Evolutionary conservation across 2,329 filamentous ascomycete species (phyloP), one percentile per base, ranked within the genome.

Genomic region (Aspergillus jensenii): DNA sequence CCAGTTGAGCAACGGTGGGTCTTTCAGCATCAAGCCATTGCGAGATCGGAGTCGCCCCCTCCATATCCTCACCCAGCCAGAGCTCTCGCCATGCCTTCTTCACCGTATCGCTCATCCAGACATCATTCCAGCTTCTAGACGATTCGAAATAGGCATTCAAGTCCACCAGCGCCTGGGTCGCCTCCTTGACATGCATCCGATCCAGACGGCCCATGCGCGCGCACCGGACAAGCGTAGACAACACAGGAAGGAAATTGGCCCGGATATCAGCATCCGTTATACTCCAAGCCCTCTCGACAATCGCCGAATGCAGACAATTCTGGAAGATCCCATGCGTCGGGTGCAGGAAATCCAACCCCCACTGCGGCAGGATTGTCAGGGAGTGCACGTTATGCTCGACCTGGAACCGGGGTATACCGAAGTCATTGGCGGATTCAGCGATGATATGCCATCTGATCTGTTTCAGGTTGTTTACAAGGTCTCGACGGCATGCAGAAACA

Each of bases 381-480:
- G 81, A 82, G 64, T 82, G 79, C 7, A 83, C 75, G 53, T 82
- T 83, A 60, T 75, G 75, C 68, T 83, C 81, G 2, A 81, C 79
- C 67, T 83, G 81, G 67, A 82, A 81, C 12, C 81, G 77, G 2
- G 81, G 81, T n/a, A 82, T 75, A 25, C 81, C 81, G 58, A 77
- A 83, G 59, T 84, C 81, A 62, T 82, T 82, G 8, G 81, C 81
- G 5, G 79, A 79, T 67, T 84, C 81, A 25, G 79, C 79, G 39
- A 83, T 68, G 55, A 83, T 81, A 62, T 84, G 81, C 71, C 81
- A 82, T 51, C 79, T 76, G 60, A 84, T 81, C 0, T 78, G 81
- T 44, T 74, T 74, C 60, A 82, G 78, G 27, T 78, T 78, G 61
- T 83, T 82, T 62, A 84, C 79, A 64, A 84, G 74, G 62, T 84